phyloP scores from a whole-genome alignment of 768 basidiomycete genomes.

The Polyporus arcularius region DNA sequence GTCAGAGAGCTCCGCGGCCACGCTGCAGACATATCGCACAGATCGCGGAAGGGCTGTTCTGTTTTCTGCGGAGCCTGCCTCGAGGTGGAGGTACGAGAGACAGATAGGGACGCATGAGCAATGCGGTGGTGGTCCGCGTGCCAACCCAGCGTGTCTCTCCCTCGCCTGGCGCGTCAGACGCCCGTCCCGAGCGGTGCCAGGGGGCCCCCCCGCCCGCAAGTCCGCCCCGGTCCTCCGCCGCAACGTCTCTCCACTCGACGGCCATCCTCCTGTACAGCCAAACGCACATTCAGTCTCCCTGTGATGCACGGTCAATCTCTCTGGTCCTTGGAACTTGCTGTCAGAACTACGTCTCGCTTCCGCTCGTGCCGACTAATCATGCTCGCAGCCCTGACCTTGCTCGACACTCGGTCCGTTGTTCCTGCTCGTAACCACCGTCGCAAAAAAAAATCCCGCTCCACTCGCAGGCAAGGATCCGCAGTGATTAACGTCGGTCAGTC shows the following conservation, averaged over 20 bases:
- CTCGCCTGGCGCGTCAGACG: not conserved
- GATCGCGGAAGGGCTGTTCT: constrained; percentile 6
- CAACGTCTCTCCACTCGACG: not conserved
- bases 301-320: not conserved
- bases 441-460: not conserved
- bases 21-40: constrained; percentile 11
- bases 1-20: constrained; percentile 9
- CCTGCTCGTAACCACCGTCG: not conserved
- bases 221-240: not conserved
- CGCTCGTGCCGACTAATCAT: not conserved
- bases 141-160: not conserved
- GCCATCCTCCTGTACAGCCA: not conserved
- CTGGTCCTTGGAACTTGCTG: not conserved
- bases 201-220: not conserved
- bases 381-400: not conserved
- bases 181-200: not conserved
- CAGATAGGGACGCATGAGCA: not conserved
- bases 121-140: not conserved
- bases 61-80: constrained; percentile 7
- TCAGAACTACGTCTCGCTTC: not conserved
- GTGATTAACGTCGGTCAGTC: not conserved
- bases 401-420: not conserved
- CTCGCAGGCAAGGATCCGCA: not conserved
- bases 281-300: not conserved
- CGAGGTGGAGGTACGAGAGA: constrained; percentile 7